Evolutionary conservation across 371 early-diverging fungal species (phyloP), one percentile per base, ranked within the genome.

Genomic region (Mucor plumbeus): DNA sequence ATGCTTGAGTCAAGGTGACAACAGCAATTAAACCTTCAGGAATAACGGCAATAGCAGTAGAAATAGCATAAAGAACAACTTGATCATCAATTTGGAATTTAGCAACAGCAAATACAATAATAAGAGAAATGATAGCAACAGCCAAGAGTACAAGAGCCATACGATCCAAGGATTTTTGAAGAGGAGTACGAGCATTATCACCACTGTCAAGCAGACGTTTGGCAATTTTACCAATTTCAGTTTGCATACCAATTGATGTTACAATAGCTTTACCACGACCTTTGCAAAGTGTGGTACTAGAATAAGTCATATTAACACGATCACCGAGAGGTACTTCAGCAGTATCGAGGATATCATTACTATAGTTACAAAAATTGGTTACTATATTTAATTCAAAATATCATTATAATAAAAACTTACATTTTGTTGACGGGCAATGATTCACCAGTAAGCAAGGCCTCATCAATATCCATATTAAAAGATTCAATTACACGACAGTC

Each of bases 21-120:
- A 96, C 95, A 35, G 96, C 96, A 14, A 97, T 90, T 4, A 97
- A 85, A 64, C 98, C 99, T 79, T 97, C 97, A 38, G 99, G 99
- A 64, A 99, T 95, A n/a, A 95, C 93, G 35, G 96, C 90, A 67
- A 99, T 95, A 17, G 93, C 95, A 36, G 97, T 84, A 43, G 92
- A 89, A 47, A 94, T 89, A 7, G 92, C 91, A 69, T 93, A 91
- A n/a, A 93, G 74, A 7, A 88, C 83, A n/a, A 88, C 87, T 31
- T 89, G 87, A 48, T 85, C 79, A 62, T 85, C 86, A 43, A 87
- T 89, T 63, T 85, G 79, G 78, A 92, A 92, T 44, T 73, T 75
- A 39, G 77, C 72, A 54, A 70, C 65, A 59, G 70, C 90, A 63
- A 92, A 79, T 38, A 85, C 81, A 54, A 91, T 69, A 70, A 87